These are phyloP conservation scores for Hevea brasiliensis DNA, from an alignment of 345 rosid genomes.

Conservation along the genomic window DNA sequence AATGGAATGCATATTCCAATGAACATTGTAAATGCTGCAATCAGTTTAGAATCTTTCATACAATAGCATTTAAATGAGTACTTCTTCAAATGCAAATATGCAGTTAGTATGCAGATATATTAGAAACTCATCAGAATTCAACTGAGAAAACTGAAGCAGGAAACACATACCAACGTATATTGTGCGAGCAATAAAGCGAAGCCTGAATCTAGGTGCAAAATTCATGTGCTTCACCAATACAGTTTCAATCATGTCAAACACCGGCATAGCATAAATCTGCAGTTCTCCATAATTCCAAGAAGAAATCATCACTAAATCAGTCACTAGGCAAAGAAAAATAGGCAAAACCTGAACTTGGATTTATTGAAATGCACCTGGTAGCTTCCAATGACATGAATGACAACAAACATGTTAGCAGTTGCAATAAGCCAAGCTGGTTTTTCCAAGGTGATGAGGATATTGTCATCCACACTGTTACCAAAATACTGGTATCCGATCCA, in stretches of 20 bases:
- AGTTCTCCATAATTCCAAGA: background rate
- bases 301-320: background rate
- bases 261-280: constrained; percentile 73
- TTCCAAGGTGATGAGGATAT: constrained; percentile 59
- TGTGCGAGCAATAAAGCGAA: constrained; percentile 64
- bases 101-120: background rate
- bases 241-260: constrained; percentile 85
- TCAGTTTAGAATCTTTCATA: too few relatives aligned
- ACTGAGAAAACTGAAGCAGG: background rate
- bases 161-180: constrained; percentile 61
- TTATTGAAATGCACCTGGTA: constrained; percentile 49
- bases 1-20: constrained; percentile 65
- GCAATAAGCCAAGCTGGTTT: constrained; percentile 75
- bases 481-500: constrained; percentile 53
- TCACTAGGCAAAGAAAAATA: background rate
- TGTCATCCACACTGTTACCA: constrained; percentile 66
- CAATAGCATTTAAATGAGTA: too few relatives aligned
- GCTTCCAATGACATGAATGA: constrained; percentile 82
- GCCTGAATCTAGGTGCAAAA: constrained; percentile 48
- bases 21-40: constrained; percentile 70
- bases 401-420: constrained; percentile 67
- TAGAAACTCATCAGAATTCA: background rate
- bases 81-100: too few relatives aligned
- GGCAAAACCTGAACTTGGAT: background rate
- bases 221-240: constrained; percentile 50